Evolutionary conservation across 106 monocot genomes (phyloP).

Genomic region (Agapanthus africanus): DNA sequence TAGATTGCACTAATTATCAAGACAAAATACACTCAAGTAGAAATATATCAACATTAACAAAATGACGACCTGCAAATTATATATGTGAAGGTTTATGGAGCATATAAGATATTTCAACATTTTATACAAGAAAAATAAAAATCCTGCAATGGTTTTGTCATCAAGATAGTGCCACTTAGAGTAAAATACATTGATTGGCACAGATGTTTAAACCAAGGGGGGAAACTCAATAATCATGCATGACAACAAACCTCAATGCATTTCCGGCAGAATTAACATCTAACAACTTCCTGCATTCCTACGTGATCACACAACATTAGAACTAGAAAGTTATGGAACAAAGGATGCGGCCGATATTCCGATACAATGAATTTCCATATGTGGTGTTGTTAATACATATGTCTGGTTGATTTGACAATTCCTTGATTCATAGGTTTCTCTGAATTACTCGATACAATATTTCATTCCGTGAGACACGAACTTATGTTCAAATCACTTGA

Average conservation of each 20-base stretch:
- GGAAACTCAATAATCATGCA: neutral
- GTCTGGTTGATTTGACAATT: neutral
- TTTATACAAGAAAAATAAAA: neutral
- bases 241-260: too few relatives aligned
- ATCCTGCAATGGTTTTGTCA: too few relatives aligned
- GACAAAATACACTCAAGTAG: neutral
- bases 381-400: neutral
- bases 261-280: too few relatives aligned
- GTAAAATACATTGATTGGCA: neutral
- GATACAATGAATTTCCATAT: neutral
- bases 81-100: neutral
- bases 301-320: too few relatives aligned
- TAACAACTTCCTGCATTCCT: too few relatives aligned
- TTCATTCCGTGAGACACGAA: neutral
- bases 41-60: neutral
- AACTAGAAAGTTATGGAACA: too few relatives aligned
- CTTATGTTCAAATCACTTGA: neutral
- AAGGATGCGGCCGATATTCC: neutral
- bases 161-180: neutral
- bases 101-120: neutral
- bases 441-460: neutral
- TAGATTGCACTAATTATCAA: neutral
- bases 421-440: neutral
- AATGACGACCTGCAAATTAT: neutral
- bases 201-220: neutral